Evolutionary conservation across 495 filamentous ascomycete genomes (phyloP).

Genomic region (Bacidia gigantensis): DNA sequence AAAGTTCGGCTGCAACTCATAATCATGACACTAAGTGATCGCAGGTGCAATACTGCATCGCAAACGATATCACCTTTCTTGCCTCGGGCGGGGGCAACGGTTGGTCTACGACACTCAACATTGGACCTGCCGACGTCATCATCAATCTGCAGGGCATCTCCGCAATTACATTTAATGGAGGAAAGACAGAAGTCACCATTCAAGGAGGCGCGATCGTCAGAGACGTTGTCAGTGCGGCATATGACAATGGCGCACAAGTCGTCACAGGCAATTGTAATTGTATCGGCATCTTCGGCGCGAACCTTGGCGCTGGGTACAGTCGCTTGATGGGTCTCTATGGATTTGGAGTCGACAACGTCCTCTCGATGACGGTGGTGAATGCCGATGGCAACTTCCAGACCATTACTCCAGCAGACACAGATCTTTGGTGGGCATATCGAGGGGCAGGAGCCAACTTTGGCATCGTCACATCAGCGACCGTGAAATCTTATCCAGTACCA

Average conservation of each 20-base stretch:
- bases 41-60: constrained; percentile 13
- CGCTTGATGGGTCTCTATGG: constrained; percentile 13
- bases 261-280: constrained; percentile 15
- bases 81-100: constrained; percentile 21
- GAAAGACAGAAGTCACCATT: constrained; percentile 18
- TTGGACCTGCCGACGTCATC: constrained; percentile 12
- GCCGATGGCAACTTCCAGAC: not conserved
- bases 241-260: constrained; percentile 14
- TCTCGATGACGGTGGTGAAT: constrained; percentile 10
- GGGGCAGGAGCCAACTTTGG: constrained; percentile 16
- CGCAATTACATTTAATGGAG: constrained; percentile 17
- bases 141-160: constrained; percentile 19
- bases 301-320: constrained; percentile 12
- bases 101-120: constrained; percentile 20
- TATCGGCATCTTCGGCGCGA: constrained; percentile 9
- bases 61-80: constrained; percentile 19
- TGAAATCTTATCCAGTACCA: constrained; percentile 11
- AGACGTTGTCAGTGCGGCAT: constrained; percentile 17
- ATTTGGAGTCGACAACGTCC: constrained; percentile 10
- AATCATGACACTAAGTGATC: not conserved
- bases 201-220: constrained; percentile 14
- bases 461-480: constrained; percentile 14
- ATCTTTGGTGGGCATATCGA: constrained; percentile 14
- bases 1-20: not conserved
- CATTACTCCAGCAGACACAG: not conserved